Evolutionary conservation across 768 basidiomycete genomes (phyloP).

Genomic region (Leccinum ochraceum): DNA sequence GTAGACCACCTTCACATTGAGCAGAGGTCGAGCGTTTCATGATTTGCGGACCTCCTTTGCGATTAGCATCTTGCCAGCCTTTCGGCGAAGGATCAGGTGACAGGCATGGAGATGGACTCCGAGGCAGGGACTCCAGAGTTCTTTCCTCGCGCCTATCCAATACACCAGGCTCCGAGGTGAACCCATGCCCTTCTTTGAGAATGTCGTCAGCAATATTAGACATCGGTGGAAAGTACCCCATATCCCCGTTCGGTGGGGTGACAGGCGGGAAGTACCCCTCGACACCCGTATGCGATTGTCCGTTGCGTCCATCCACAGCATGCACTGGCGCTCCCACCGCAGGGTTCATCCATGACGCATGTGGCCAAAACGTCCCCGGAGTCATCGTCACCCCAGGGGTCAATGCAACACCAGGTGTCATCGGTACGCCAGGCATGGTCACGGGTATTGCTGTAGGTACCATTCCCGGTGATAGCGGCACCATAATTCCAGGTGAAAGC

Average conservation of each 20-base stretch:
- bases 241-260: conserved; percentile 22
- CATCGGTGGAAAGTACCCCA: conserved; percentile 47
- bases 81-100: conserved; percentile 9
- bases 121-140: conserved; percentile 7
- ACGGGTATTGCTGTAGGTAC: conserved; percentile 19
- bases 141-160: conserved; percentile 4
- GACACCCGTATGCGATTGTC: conserved; percentile 12
- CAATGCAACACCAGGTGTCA: conserved; percentile 33
- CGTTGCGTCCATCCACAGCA: conserved; percentile 16
- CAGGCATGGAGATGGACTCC: conserved; percentile 10
- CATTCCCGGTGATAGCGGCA: conserved; percentile 30
- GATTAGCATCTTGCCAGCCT: conserved; percentile 16
- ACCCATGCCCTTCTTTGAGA: conserved; percentile 27
- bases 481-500: conserved; percentile 33
- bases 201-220: conserved; percentile 39
- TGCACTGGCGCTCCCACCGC: conserved; percentile 62
- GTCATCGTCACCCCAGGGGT: conserved; percentile 72
- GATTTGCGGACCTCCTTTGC: conserved; percentile 18
- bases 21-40: conserved; percentile 34
- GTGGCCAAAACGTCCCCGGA: conserved; percentile 71
- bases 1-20: conserved; percentile 26
- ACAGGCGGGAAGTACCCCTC: conserved; percentile 48
- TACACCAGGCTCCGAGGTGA: conserved; percentile 1
- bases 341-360: conserved; percentile 58
- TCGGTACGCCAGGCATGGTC: conserved; percentile 23